Base-by-base conservation (phyloP, 2,329 filamentous ascomycete species). In the Aureobasidium sp. region DNA sequence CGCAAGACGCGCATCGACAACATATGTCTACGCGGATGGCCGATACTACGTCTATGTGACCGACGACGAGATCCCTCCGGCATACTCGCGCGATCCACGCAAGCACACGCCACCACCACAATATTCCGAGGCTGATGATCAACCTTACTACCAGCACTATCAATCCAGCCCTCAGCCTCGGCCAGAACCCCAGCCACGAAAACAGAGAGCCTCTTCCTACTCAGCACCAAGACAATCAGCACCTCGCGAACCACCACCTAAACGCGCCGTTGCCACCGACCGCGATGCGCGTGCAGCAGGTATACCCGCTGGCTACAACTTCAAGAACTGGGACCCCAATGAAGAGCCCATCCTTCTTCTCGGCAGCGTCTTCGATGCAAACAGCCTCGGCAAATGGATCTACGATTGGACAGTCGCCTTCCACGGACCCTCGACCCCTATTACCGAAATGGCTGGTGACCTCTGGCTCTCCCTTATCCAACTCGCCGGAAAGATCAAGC, bases 331-430 rank as follows among this genome's bases (percentile, higher is more conserved):
- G 94, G 94, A 99, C 73, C 93, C 93, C 0, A 86, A 85, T 32
- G 93, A 97, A 79, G 86, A 91, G 68, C 94, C 94, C 57, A 97
- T 99, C 73, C 87, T 97, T 72, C 84, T 99, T 30, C 83, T 97
- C 29, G 94, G 94, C 55, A 96, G 90, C 72, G 94, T 97, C 62
- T 97, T 97, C 71, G 94, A 97, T 72, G 90, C 93, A 71, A 97
- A 97, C 82, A 96, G 91, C 30, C 83, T 99, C 34, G 94, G 94
- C 71, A 97, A 97, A 78, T 99, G 94, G 94, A 95, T 99, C 71
- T 99, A 96, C 76, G 94, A 97, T 81, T 99, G 94, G 94, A 97
- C 94, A 21, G 90, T 97, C 66, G 96, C 90, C 78, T 87, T 88
- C 73, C 87, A 95, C 67, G 90, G 90, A 39, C 84, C 91, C 15